Evolutionary conservation across 768 basidiomycete species (phyloP).

Genomic region (Mycena filopes): DNA sequence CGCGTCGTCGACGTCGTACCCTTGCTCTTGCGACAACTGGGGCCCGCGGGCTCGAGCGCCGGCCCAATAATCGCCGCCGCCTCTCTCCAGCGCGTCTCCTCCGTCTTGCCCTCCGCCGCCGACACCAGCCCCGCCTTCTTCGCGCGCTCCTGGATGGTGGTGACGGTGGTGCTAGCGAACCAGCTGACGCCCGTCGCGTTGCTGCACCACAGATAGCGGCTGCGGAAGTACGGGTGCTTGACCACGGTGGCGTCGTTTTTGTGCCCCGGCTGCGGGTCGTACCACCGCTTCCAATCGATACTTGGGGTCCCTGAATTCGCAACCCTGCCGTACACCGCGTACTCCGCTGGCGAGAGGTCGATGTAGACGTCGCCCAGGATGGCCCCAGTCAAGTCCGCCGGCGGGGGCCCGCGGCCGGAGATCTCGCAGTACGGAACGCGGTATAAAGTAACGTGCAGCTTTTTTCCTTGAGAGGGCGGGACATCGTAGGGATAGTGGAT

Average conservation of each 20-base stretch:
- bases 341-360: constrained; percentile 5
- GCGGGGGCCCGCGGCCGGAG: constrained; percentile 13
- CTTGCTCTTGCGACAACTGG: too few species aligned
- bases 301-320: background rate
- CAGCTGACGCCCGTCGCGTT: background rate
- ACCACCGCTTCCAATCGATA: constrained; percentile 23
- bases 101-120: background rate
- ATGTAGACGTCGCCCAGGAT: constrained; percentile 21
- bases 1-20: too few species aligned
- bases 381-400: constrained; percentile 2
- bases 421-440: constrained; percentile 20
- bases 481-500: constrained; percentile 19
- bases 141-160: background rate
- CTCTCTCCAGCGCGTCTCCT: constrained; percentile 4
- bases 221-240: constrained; percentile 17
- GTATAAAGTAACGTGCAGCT: background rate
- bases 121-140: background rate
- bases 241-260: constrained; percentile 7
- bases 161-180: constrained; percentile 10
- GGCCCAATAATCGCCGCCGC: constrained; percentile 7
- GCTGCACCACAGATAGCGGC: constrained; percentile 16
- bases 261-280: constrained; percentile 16
- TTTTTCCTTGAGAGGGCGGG: background rate
- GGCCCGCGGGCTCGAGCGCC: background rate
- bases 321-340: constrained; percentile 9